Conservation (phyloP, 257 asterid genomes). For the Jacaranda mimosifolia region DNA sequence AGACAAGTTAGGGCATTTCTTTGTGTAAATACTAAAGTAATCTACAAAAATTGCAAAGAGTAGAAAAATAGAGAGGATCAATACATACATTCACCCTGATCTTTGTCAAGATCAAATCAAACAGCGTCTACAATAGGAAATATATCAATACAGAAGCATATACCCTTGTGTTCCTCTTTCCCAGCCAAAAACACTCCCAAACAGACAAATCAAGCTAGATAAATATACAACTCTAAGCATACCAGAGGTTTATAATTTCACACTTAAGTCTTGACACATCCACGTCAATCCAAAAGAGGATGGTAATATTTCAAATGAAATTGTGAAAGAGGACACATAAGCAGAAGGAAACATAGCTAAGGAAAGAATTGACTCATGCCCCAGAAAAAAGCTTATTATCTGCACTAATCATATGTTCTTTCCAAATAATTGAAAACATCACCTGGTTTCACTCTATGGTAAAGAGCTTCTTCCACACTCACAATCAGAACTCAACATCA, state of each 20-base stretch:
- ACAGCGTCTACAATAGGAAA: background rate
- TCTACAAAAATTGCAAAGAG: conserved; percentile 13
- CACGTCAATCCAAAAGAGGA: background rate
- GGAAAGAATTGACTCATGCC: background rate
- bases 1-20: background rate
- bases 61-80: background rate
- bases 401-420: background rate
- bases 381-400: too few species aligned
- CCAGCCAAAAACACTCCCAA: conserved; percentile 22
- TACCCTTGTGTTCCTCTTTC: background rate
- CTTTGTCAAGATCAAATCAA: background rate
- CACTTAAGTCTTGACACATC: background rate
- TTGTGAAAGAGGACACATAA: background rate
- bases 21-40: background rate
- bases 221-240: background rate
- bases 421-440: background rate
- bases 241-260: background rate
- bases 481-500: conserved; percentile 4
- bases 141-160: conserved; percentile 12
- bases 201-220: conserved; percentile 30
- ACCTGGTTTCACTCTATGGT: background rate
- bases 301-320: background rate
- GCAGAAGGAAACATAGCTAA: background rate
- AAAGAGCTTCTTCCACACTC: background rate
- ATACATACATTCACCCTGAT: background rate